Percentiles rank a stretch among this genome's conserved stretches.
Conservation (phyloP, 2,329 filamentous ascomycete species). For the Talaromyces verruculosus region DNA sequence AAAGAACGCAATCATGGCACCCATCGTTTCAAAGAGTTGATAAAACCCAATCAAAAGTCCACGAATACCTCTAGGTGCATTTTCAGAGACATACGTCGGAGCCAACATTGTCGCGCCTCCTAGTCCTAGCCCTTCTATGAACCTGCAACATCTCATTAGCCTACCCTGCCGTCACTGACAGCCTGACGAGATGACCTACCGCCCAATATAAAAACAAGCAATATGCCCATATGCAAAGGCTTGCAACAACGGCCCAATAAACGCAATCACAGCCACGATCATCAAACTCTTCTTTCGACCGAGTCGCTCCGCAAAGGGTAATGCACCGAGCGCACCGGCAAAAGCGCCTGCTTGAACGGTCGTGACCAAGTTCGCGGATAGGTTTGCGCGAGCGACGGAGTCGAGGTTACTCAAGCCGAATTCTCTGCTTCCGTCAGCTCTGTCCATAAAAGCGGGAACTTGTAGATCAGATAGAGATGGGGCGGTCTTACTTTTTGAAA, state of each 20-base stretch:
- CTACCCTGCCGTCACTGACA: constrained; percentile 43
- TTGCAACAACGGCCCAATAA: constrained; percentile 64
- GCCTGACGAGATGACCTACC: constrained; percentile 54
- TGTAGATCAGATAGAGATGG: no score
- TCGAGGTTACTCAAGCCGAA: constrained; percentile 64
- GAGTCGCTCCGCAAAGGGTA: constrained; percentile 51
- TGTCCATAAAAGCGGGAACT: neutral
- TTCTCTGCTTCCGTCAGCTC: constrained; percentile 40
- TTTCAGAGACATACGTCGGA: constrained; percentile 59
- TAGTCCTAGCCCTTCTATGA: constrained; percentile 27
- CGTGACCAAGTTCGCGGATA: constrained; percentile 54
- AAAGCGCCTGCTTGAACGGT: constrained; percentile 69
- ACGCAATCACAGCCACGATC: constrained; percentile 57
- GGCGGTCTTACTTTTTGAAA: constrained; percentile 52
- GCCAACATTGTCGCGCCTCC: constrained; percentile 54
- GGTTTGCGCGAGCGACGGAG: constrained; percentile 29
- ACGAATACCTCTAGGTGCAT: constrained; percentile 56
- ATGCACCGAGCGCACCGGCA: constrained; percentile 22
- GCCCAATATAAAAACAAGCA: neutral
- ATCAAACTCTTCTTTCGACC: constrained; percentile 60
- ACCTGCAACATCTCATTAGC: neutral
- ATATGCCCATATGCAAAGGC: neutral
- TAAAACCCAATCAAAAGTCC: constrained; percentile 55
- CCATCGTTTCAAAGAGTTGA: constrained; percentile 56
- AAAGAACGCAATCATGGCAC: constrained; percentile 43